Percentiles rank a stretch among this genome's conserved stretches.
These are phyloP conservation scores for Colletotrichum camelliae DNA, from an alignment of 2,329 filamentous ascomycete species.

Conservation along the genomic window DNA sequence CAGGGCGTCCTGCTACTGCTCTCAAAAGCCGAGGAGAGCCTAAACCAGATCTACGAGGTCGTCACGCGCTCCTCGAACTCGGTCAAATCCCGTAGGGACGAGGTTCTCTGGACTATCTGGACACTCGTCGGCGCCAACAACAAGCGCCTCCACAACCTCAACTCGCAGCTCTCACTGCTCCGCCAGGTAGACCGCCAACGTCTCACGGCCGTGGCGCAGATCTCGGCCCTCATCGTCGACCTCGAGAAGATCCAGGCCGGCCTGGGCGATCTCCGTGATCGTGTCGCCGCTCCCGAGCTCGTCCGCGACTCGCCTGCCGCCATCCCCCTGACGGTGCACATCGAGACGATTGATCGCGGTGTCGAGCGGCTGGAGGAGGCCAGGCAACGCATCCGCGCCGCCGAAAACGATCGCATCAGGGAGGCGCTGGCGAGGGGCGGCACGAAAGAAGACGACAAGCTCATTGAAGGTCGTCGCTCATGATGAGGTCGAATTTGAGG, in stretches of 20 bases:
- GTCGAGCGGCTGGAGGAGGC: slow-evolving; percentile 74
- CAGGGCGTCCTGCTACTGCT: slow-evolving; percentile 71
- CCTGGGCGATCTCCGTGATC: slow-evolving; percentile 73
- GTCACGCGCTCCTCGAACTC: slow-evolving; percentile 67
- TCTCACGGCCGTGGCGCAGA: slow-evolving; percentile 68
- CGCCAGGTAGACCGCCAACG: slow-evolving; percentile 70
- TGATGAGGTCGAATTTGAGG: not conserved
- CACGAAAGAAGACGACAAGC: slow-evolving; percentile 41
- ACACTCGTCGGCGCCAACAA: slow-evolving; percentile 75
- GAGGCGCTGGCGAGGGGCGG: slow-evolving; percentile 55
- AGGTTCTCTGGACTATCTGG: slow-evolving; percentile 75
- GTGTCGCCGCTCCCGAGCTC: slow-evolving; percentile 71
- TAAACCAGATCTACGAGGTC: slow-evolving; percentile 73
- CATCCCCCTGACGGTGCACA: slow-evolving; percentile 74
- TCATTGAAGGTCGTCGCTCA: slow-evolving; percentile 41
- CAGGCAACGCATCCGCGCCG: slow-evolving; percentile 60
- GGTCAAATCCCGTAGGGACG: slow-evolving; percentile 64
- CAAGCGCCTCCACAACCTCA: slow-evolving; percentile 62
- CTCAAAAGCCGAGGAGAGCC: slow-evolving; percentile 70
- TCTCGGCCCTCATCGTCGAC: slow-evolving; percentile 74
- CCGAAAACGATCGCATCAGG: slow-evolving; percentile 64
- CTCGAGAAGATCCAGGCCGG: slow-evolving; percentile 75
- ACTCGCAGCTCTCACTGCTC: slow-evolving; percentile 69
- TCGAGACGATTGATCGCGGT: slow-evolving; percentile 75
- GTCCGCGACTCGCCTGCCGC: slow-evolving; percentile 50